phyloP scores from a whole-genome alignment of 2,329 filamentous ascomycete genomes.

The Trichoderma simmonsii region DNA sequence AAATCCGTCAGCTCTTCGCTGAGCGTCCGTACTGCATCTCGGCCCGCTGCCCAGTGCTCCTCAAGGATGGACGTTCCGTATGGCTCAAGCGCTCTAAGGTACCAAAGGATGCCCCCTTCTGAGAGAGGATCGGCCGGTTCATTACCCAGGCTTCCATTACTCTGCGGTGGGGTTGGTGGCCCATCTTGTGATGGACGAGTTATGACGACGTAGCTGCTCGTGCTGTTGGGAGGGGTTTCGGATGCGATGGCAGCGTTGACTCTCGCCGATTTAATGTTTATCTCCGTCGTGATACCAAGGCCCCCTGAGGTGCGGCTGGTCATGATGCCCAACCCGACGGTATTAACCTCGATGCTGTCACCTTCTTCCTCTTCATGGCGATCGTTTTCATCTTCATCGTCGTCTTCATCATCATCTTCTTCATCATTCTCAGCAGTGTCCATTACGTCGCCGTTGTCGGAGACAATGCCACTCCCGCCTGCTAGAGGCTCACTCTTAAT shows the following conservation, averaged over 20 bases:
- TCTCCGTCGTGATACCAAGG: constrained; percentile 24
- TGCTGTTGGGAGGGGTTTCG: constrained; percentile 48
- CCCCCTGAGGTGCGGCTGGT: constrained; percentile 20
- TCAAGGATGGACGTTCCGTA: constrained; percentile 75
- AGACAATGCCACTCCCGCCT: constrained; percentile 5
- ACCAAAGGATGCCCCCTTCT: constrained; percentile 83
- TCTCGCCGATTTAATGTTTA: constrained; percentile 28
- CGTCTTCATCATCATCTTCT: constrained; percentile 43
- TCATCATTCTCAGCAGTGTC: constrained; percentile 37
- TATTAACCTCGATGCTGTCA: constrained; percentile 47
- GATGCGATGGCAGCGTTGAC: constrained; percentile 27
- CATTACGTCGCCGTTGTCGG: constrained; percentile 35
- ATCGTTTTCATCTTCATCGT: constrained; percentile 35
- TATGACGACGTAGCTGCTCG: constrained; percentile 43
- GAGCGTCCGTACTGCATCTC: constrained; percentile 63
- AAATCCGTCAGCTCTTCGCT: constrained; percentile 90
- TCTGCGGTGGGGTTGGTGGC: constrained; percentile 66
- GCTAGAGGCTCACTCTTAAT: constrained; percentile 28
- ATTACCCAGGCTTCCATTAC: constrained; percentile 54
- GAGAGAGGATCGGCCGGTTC: constrained; percentile 54
- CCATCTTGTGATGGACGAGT: constrained; percentile 33
- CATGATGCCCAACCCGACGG: constrained; percentile 35
- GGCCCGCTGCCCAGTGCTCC: constrained; percentile 61
- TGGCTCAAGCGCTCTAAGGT: constrained; percentile 76
- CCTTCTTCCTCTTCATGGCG: constrained; percentile 38